Evolutionary conservation across 164 flowering plant genomes (phyloP).

Genomic region (Akebia trifoliata): DNA sequence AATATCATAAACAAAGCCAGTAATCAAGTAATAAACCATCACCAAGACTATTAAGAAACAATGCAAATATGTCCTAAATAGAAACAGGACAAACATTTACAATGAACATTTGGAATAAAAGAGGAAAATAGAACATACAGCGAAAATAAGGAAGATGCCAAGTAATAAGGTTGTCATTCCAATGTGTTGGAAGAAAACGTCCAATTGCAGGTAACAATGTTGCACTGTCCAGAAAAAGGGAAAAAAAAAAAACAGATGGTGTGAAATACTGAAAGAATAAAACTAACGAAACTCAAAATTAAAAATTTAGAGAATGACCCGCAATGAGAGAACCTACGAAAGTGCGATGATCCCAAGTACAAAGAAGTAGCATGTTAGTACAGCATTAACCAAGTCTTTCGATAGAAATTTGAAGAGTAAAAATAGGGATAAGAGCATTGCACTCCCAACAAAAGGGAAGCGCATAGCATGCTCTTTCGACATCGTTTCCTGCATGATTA

Average conservation of each 20-base stretch:
- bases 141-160: too few species aligned
- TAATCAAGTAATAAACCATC: background rate
- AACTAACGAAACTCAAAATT: too few species aligned
- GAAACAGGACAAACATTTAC: background rate
- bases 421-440: slow-evolving; percentile 84
- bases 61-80: too few species aligned
- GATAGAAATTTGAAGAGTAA: slow-evolving; percentile 92
- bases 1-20: too few species aligned
- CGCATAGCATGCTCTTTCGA: slow-evolving; percentile 98
- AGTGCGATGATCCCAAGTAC: slow-evolving; percentile 92
- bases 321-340: slow-evolving; percentile 61
- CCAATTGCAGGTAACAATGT: slow-evolving; percentile 76
- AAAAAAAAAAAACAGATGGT: too few species aligned
- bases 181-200: slow-evolving; percentile 61
- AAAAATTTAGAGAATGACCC: too few species aligned
- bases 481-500: slow-evolving; percentile 82
- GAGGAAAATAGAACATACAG: slow-evolving; percentile 41
- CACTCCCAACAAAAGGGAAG: slow-evolving; percentile 96
- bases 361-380: slow-evolving; percentile 85
- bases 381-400: slow-evolving; percentile 96
- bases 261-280: too few species aligned
- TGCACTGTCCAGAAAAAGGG: slow-evolving; percentile 56
- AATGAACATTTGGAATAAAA: background rate
- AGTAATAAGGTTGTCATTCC: slow-evolving; percentile 71
- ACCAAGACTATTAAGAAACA: too few species aligned